Evolutionary conservation across 495 filamentous ascomycete genomes (phyloP).

Genomic region (Daldinia childiae): DNA sequence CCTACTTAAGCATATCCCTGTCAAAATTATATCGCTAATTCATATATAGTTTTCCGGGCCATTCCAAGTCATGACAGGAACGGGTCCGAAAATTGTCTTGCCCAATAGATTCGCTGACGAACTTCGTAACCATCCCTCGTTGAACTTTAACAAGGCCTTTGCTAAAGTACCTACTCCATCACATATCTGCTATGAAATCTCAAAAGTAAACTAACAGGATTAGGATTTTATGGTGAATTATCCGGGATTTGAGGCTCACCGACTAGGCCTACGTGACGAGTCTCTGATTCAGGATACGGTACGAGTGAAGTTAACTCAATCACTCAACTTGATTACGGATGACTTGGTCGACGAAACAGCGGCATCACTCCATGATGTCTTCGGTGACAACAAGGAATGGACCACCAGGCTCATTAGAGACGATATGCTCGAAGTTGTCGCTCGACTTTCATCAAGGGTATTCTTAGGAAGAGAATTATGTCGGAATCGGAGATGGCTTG

Average conservation of each 20-base stretch:
- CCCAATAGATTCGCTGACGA: conserved; percentile 62
- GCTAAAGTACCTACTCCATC: conserved; percentile 46
- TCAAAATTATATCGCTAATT: conserved; percentile 13
- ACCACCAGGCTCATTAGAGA: conserved; percentile 34
- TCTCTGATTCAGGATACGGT: conserved; percentile 52
- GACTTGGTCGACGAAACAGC: conserved; percentile 58
- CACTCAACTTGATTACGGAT: conserved; percentile 52
- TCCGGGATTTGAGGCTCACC: conserved; percentile 58
- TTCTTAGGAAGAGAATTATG: conserved; percentile 58
- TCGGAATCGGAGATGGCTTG: conserved; percentile 57
- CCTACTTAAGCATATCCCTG: neutral
- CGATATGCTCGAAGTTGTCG: conserved; percentile 53
- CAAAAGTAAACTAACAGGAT: conserved; percentile 2
- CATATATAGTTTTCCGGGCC: conserved; percentile 39
- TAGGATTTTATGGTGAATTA: conserved; percentile 59
- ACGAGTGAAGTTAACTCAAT: conserved; percentile 58
- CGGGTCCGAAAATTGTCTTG: conserved; percentile 53
- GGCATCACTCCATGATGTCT: conserved; percentile 50
- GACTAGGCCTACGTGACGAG: conserved; percentile 34
- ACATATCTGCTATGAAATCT: neutral
- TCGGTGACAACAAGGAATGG: conserved; percentile 43
- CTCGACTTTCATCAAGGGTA: conserved; percentile 57
- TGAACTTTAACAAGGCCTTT: conserved; percentile 54
- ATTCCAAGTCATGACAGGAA: conserved; percentile 46
- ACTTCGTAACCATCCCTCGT: conserved; percentile 54